Percentiles rank a stretch among this genome's conserved stretches.
phyloP scores from a whole-genome alignment of 2,329 filamentous ascomycete species.

The Colletotrichum orchidophilum region DNA sequence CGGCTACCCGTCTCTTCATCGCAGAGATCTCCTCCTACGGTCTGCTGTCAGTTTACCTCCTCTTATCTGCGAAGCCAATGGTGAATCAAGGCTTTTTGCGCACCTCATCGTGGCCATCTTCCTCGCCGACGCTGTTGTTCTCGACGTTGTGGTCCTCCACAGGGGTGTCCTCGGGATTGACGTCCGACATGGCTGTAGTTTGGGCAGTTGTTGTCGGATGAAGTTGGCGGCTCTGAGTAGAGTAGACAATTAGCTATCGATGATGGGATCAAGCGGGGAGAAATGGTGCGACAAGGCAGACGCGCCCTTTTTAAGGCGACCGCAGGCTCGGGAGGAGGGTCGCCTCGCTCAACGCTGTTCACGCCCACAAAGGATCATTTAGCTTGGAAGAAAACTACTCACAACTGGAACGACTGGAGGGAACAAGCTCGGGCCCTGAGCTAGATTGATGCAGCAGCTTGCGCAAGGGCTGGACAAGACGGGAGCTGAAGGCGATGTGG shows the following conservation, averaged over 20 bases:
- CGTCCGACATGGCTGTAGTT: constrained; percentile 39
- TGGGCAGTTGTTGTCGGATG: neutral
- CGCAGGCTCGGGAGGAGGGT: constrained; percentile 18
- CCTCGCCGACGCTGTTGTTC: constrained; percentile 39
- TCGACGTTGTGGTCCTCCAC: constrained; percentile 46
- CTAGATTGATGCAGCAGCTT: constrained; percentile 13
- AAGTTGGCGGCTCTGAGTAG: neutral
- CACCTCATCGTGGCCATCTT: constrained; percentile 59
- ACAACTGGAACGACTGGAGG: neutral
- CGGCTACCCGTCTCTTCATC: constrained; percentile 87
- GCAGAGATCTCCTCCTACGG: constrained; percentile 80
- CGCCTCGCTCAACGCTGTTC: neutral
- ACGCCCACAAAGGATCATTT: neutral
- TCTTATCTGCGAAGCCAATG: constrained; percentile 32
- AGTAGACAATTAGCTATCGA: neutral
- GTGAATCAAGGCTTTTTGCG: constrained; percentile 38
- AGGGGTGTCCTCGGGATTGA: constrained; percentile 40
- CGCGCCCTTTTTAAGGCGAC: constrained; percentile 15
- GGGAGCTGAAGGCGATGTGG: constrained; percentile 7
- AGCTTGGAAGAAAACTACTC: neutral
- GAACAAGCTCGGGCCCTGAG: constrained; percentile 11
- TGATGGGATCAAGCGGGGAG: neutral
- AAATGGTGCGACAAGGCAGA: constrained; percentile 14
- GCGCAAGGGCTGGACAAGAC: neutral
- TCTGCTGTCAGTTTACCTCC: constrained; percentile 34